These are phyloP conservation scores for Gremmenia infestans DNA, from an alignment of 2,329 filamentous ascomycete species.

Conservation along the genomic window DNA sequence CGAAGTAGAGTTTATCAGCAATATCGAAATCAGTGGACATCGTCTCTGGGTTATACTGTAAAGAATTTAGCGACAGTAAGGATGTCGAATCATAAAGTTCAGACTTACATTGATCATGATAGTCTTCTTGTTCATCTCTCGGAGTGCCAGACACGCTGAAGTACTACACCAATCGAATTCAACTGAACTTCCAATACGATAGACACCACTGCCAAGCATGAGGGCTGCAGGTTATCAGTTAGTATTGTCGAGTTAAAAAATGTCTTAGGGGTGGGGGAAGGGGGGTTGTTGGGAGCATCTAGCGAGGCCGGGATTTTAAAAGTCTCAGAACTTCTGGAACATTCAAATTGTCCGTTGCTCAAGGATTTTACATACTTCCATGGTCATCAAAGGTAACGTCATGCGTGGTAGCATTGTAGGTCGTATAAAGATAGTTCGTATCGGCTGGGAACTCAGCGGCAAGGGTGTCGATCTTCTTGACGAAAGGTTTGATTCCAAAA, in stretches of 20 bases:
- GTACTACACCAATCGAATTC: conserved; percentile 89
- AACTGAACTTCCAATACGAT: conserved; percentile 94
- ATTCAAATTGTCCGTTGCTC: too few relatives aligned
- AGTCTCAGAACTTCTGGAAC: too few relatives aligned
- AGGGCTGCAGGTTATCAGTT: conserved; percentile 40
- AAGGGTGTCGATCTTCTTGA: conserved; percentile 97
- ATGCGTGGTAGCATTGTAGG: conserved; percentile 92
- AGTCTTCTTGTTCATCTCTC: conserved; percentile 89
- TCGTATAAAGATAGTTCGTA: conserved; percentile 60
- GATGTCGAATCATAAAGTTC: neutral
- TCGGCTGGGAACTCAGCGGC: conserved; percentile 62
- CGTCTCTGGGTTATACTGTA: conserved; percentile 52
- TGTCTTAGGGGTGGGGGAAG: neutral
- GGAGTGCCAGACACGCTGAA: conserved; percentile 54
- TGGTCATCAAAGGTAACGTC: conserved; percentile 80
- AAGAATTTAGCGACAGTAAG: conserved; percentile 11
- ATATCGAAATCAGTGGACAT: conserved; percentile 79
- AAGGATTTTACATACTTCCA: too few relatives aligned
- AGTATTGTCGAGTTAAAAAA: neutral
- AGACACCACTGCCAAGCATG: conserved; percentile 90
- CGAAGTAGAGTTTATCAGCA: conserved; percentile 91
- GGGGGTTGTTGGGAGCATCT: too few relatives aligned
- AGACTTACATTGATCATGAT: conserved; percentile 82
- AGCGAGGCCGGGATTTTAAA: too few relatives aligned
- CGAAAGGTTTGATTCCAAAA: conserved; percentile 89